Evolutionary conservation across 768 basidiomycete species (phyloP), one percentile per base, ranked within the genome.

Genomic region (Mycena rosella): DNA sequence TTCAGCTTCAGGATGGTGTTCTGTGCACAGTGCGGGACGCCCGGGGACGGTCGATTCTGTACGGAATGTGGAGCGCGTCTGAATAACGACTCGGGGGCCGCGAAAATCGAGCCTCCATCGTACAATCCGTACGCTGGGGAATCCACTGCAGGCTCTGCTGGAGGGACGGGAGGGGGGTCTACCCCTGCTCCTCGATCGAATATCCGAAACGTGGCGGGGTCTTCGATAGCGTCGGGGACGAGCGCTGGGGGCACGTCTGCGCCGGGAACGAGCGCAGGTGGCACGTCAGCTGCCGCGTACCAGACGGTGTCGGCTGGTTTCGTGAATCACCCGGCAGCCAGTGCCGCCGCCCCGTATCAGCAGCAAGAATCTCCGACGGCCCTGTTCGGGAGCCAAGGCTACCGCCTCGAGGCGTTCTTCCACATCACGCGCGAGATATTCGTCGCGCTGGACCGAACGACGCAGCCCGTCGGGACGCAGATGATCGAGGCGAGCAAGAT

Each of bases 401-500:
- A 63, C 30, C 62, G 61, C 4, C 34, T 60, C 15, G 60, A 63
- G 5, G 61, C 70, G 9, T 68, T 71, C 62, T 60, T 60, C 20
- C 24, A 63, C 24, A 67, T 70, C 47, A 34, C 70, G 36, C 62
- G 58, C 11, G 70, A 71, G 20, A 62, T 71, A 32, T 71, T 71
- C 20, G 61, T 65, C 24, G 52, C 60, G 27, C 30, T 68, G 27
- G 70, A 71, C 54, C 65, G 52, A 13, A 57, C 69, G 47, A 63
- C 48, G 8, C 34, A 58, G 6, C 70, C 65, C 15, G 44, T 45
- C 9, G 70, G 65, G 17, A 71, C 62, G 17, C 56, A 63, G 29
- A 60, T 67, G 61, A 64, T 71, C 17, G 70, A 71, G 26, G 70
- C 70, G 24, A 60, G 57, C 36, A 71, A 68, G 53, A 67, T 71